Evolutionary conservation across 2,329 filamentous ascomycete species (phyloP), one percentile per base, ranked within the genome.

Genomic region (Lachnellula willkommii): DNA sequence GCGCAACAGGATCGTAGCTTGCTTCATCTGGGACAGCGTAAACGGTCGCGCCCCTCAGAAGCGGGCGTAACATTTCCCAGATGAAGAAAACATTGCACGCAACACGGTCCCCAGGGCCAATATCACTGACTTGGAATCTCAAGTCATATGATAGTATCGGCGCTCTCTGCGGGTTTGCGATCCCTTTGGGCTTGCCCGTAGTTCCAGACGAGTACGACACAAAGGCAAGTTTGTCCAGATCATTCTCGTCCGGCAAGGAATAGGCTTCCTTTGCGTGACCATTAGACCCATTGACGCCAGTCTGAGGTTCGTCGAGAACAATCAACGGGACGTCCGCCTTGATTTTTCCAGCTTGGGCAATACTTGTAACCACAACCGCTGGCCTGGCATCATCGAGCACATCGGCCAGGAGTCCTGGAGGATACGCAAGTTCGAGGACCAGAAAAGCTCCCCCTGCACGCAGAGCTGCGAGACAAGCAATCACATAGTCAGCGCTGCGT

Each of bases 31-130:
- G 87, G 15, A 92, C 83, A 3, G 85, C 81, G 22, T 91, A 80
- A 4, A 89, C 86, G 0, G 89, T 90, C 2, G 88, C 89, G 63
- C 89, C 89, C 53, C 88, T 81, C 53, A 93, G 69, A 46, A 93
- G 75, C 8, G 89, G 89, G 5, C 89, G 85, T 53, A 93, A 71
- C 55, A 92, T 91, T 69, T 93, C 89, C 89, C 89, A 93, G 47
- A 92, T 79, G 68, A 93, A 93, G 71, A 92, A 93, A 57, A 92
- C 89, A 75, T 92, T 93, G 73, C 88, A 92, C n/a, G 89, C 89
- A 11, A 92, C 88, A 6, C 89, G 81, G 63, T 91, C 89, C 15
- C 88, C 88, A 0, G 84, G 85, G 17, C 79, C 72, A 2, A 90
- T 74, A 68, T 92, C 85, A 61, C 83, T 87, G 49, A 92, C 70